Base-by-base conservation (phyloP, 768 basidiomycete genomes). In the Tylopilus vinaceipallidus region DNA sequence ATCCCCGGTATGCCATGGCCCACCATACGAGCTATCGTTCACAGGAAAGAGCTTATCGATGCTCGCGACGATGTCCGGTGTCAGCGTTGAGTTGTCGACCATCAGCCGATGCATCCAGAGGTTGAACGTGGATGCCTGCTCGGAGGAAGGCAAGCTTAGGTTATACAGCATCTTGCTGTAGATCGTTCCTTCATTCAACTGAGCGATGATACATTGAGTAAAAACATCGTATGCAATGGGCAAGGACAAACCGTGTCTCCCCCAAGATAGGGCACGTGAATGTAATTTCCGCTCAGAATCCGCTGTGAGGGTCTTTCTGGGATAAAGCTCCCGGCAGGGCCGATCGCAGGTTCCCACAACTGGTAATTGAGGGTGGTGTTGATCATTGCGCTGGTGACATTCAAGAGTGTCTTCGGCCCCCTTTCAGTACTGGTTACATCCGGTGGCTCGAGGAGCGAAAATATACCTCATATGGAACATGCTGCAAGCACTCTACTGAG, bases 1-100 rank as follows among this genome's bases (percentile, higher is more conserved):
- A 58, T 84, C 80, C 0, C 82, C 81, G 0, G 80, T 84, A 48
- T 78, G 75, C 67, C 81, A 83, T 0, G 75, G 72, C 1, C 74
- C 75, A 3, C 81, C 80, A 4, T 74, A 60, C 3, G 70, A 58
- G 3, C 73, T 66, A 43, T 78, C 75, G 42, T 82, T 76, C 0
- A 76, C 75, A 0, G 79, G 78, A 62, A 71, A 84, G 10, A 77
- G 50, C 0, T 46, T 34, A 27, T 73, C 58, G 32, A 79, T 71
- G 2, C 68, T 58, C 26, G 71, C 52, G 2, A 81, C 3, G 75
- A 78, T 17, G 69, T 42, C 12, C 0, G 40, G 40, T 10, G 48
- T 42, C 17, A 59, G 39, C 14, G 53, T 59, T n/a, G 43, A 75
- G 49, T 78, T 76, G 55, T 83, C 81, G 41, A 81, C 73, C n/a